A percentile compares a stretch with the other conserved stretches of the same genome.
Conservation (phyloP, 225 moss, liverwort and hornwort species). For the Thuidium tamariscinum region DNA sequence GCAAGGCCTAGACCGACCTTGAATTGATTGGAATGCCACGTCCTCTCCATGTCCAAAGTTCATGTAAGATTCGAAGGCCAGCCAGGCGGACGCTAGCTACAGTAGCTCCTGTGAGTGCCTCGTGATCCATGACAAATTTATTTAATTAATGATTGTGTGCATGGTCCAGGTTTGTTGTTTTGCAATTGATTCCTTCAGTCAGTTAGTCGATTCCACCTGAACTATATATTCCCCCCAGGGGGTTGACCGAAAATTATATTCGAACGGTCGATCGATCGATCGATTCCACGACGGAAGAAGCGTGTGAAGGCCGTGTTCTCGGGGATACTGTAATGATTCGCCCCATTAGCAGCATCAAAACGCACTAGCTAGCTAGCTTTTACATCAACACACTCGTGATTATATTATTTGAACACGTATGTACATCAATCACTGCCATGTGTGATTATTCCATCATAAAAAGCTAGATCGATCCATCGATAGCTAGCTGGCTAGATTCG, state of each 20-base stretch:
- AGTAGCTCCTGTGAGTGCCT: not conserved
- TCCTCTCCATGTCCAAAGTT: not conserved
- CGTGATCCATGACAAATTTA: not conserved
- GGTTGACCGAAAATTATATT: not conserved
- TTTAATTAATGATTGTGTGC: not conserved
- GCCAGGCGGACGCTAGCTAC: not conserved
- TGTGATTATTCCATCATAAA: not conserved
- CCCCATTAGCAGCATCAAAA: not conserved
- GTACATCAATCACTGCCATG: not conserved
- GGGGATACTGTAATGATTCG: not conserved
- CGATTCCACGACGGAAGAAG: not conserved
- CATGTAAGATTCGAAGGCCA: not conserved
- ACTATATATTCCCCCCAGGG: too few relatives aligned
- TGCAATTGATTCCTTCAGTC: not conserved
- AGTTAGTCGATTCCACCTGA: not conserved
- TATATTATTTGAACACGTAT: not conserved
- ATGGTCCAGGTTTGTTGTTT: not conserved
- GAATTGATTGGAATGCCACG: not conserved
- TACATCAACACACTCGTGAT: not conserved
- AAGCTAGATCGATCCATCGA: too few relatives aligned
- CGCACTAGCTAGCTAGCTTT: not conserved
- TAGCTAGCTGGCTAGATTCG: not conserved
- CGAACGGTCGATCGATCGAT: not conserved
- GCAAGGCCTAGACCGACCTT: not conserved
- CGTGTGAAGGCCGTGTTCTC: not conserved